Conservation (phyloP, 164 flowering plant genomes). For the Saururus chinensis region DNA sequence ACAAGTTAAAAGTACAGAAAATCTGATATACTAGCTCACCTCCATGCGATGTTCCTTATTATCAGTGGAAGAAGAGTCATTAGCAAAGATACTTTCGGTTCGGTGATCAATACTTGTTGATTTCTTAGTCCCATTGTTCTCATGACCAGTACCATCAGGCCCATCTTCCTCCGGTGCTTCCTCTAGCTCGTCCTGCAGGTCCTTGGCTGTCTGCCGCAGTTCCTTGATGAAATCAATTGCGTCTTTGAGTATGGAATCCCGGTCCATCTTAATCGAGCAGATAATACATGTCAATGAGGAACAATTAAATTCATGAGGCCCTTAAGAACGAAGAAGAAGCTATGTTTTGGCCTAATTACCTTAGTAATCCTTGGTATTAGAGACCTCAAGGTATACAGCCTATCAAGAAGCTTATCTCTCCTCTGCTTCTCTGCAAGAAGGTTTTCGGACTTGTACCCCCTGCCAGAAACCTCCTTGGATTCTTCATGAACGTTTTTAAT, state of each 20-base stretch:
- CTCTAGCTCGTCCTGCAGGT: constrained; percentile 75
- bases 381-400: constrained; percentile 64
- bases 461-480: constrained; percentile 32
- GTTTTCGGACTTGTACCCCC: constrained; percentile 56
- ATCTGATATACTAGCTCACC: no score
- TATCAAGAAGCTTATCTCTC: constrained; percentile 86
- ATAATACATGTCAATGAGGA: neutral
- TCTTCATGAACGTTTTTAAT: no score
- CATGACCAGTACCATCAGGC: constrained; percentile 9
- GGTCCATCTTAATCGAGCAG: constrained; percentile 71
- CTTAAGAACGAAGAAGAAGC: no score
- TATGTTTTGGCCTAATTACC: constrained; percentile 26
- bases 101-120: constrained; percentile 17
- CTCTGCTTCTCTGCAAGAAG: constrained; percentile 86
- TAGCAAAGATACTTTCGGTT: constrained; percentile 6
- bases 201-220: constrained; percentile 60
- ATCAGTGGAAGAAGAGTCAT: constrained; percentile 17
- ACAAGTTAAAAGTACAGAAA: no score
- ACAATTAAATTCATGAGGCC: no score
- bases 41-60: constrained; percentile 75
- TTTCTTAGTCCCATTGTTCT: constrained; percentile 14
- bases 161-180: constrained; percentile 49
- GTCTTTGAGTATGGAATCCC: constrained; percentile 78
- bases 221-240: constrained; percentile 80
- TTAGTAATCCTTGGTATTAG: constrained; percentile 85